Conservation (phyloP, 371 early-diverging fungal genomes). For the Saksenaea oblongispora region DNA sequence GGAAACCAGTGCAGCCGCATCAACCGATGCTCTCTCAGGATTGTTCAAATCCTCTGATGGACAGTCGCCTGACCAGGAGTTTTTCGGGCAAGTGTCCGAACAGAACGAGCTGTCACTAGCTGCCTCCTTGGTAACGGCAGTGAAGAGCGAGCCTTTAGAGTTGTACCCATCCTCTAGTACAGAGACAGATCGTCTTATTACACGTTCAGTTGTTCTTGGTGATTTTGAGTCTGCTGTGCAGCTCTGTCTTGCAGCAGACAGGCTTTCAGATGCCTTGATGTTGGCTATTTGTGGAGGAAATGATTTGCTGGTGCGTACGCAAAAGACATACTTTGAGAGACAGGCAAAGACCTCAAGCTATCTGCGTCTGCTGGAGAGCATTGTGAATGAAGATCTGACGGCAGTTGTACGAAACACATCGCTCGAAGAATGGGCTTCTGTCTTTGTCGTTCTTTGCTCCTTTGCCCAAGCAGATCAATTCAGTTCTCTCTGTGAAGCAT, state of each 20-base stretch:
- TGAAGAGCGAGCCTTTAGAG: slow-evolving; percentile 52
- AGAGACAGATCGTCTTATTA: slow-evolving; percentile 80
- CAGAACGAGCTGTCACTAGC: slow-evolving; percentile 6
- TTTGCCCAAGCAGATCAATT: slow-evolving; percentile 84
- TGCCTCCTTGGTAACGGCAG: slow-evolving; percentile 16
- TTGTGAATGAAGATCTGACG: slow-evolving; percentile 78
- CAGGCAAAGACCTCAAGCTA: slow-evolving; percentile 62
- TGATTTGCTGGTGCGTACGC: slow-evolving; percentile 81
- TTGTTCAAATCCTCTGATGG: slow-evolving; percentile 30
- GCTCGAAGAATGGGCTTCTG: slow-evolving; percentile 90
- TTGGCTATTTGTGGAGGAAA: slow-evolving; percentile 87
- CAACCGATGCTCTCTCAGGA: slow-evolving; percentile 25
- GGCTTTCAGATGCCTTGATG: slow-evolving; percentile 90
- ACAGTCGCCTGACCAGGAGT: slow-evolving; percentile 24
- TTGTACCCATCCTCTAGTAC: slow-evolving; percentile 59
- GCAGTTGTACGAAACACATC: slow-evolving; percentile 81
- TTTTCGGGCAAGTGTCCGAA: slow-evolving; percentile 23
- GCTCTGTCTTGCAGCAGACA: slow-evolving; percentile 77
- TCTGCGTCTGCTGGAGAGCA: slow-evolving; percentile 78
- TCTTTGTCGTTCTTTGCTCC: slow-evolving; percentile 89
- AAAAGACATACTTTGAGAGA: slow-evolving; percentile 83
- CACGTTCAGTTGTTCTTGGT: slow-evolving; percentile 82
- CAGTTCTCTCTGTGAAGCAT: slow-evolving; percentile 64
- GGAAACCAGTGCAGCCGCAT: neutral
- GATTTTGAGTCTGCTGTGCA: slow-evolving; percentile 91